These are phyloP conservation scores for Aphanomyces stellatus DNA, from an alignment of 352 stramenopile genomes.

Conservation along the genomic window DNA sequence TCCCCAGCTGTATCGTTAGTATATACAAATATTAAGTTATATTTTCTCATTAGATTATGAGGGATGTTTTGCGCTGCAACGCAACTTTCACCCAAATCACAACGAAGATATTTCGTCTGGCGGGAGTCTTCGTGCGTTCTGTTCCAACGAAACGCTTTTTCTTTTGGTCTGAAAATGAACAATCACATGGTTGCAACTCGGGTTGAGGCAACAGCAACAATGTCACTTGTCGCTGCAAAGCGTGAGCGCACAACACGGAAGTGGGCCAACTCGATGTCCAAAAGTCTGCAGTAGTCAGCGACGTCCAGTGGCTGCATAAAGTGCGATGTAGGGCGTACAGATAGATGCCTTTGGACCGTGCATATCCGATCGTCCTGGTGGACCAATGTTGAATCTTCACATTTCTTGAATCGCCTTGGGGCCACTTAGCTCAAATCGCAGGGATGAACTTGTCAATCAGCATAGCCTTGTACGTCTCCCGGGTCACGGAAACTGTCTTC, in stretches of 20 bases:
- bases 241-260: background rate
- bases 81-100: too few species aligned
- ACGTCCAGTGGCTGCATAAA: background rate
- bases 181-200: background rate
- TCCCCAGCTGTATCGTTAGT: too few species aligned
- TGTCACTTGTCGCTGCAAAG: background rate
- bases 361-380: too few species aligned
- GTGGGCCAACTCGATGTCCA: background rate
- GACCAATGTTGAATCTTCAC: background rate
- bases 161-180: too few species aligned
- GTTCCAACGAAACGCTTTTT: too few species aligned
- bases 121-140: too few species aligned
- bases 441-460: conserved; percentile 20
- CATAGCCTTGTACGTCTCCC: conserved; percentile 12
- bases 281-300: background rate
- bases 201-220: background rate
- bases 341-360: too few species aligned
- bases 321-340: background rate
- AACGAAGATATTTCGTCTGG: too few species aligned
- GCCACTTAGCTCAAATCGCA: conserved; percentile 16
- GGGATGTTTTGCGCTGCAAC: too few species aligned
- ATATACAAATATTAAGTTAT: too few species aligned
- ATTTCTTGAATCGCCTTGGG: background rate
- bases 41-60: too few species aligned
- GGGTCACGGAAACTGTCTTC: conserved; percentile 20